These are phyloP conservation scores for Batkoa obscura DNA, from an alignment of 371 early-diverging fungal genomes.

Conservation along the genomic window DNA sequence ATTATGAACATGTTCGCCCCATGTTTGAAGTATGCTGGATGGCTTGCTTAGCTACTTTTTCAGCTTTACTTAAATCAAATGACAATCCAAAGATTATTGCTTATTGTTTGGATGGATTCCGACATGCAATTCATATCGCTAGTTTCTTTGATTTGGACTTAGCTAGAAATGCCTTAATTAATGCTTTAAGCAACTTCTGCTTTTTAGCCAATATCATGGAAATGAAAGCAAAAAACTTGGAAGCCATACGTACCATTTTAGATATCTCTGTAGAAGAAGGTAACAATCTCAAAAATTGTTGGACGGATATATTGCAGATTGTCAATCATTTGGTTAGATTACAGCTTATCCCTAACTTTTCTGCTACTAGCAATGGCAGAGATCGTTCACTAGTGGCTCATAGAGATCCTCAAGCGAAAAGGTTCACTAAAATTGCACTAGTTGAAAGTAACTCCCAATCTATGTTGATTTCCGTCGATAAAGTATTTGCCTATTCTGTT, in stretches of 20 bases:
- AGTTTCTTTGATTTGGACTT: conserved; percentile 74
- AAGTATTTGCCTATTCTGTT: conserved; percentile 38
- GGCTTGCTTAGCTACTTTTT: conserved; percentile 63
- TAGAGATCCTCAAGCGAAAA: not conserved
- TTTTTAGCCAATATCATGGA: conserved; percentile 59
- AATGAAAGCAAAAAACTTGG: conserved; percentile 69
- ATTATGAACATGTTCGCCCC: conserved; percentile 70
- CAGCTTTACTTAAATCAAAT: conserved; percentile 67
- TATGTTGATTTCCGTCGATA: conserved; percentile 45
- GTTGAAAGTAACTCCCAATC: conserved; percentile 21
- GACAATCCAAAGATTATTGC: conserved; percentile 47
- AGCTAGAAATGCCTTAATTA: conserved; percentile 74
- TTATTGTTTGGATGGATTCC: conserved; percentile 59
- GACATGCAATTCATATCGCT: conserved; percentile 53
- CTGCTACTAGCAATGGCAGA: not conserved
- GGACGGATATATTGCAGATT: conserved; percentile 77
- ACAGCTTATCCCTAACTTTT: conserved; percentile 27
- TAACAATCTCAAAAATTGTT: conserved; percentile 58
- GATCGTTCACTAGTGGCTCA: conserved; percentile 7
- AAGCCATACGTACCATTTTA: conserved; percentile 63
- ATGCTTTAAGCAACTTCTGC: conserved; percentile 72
- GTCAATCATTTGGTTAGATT: conserved; percentile 70
- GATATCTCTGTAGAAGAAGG: conserved; percentile 72
- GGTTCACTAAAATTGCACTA: conserved; percentile 6
- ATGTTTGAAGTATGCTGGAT: conserved; percentile 91